A percentile compares a stretch with the other conserved stretches of the same genome.
Evolutionary conservation across 2,329 filamentous ascomycete genomes (phyloP).

Genomic region (Fusarium sp.): DNA sequence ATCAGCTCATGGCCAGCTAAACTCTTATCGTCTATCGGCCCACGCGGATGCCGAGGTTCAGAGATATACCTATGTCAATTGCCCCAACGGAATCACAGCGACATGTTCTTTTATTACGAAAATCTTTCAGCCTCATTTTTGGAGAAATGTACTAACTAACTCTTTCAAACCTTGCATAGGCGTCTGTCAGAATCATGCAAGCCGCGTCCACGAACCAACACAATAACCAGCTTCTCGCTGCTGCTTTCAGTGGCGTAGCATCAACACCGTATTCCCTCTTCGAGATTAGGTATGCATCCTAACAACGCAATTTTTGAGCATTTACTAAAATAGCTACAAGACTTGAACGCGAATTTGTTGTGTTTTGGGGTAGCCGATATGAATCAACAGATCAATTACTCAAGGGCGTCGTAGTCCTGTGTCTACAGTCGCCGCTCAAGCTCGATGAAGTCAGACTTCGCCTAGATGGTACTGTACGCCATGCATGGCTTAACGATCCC

Average conservation of each 20-base stretch:
- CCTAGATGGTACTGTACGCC: constrained; percentile 72
- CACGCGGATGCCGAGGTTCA: constrained; percentile 20
- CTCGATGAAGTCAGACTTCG: constrained; percentile 77
- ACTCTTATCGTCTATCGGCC: neutral
- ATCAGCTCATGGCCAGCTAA: constrained; percentile 9
- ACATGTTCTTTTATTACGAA: neutral
- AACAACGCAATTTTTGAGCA: no score
- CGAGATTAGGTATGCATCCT: constrained; percentile 60
- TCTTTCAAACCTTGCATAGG: no score
- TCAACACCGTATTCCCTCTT: constrained; percentile 45
- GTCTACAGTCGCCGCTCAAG: constrained; percentile 71
- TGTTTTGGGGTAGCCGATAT: constrained; percentile 76
- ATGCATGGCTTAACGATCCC: constrained; percentile 63
- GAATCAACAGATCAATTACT: constrained; percentile 79
- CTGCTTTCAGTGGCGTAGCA: neutral
- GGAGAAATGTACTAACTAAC: neutral
- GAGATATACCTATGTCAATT: neutral
- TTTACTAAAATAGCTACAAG: neutral
- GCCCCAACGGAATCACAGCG: neutral
- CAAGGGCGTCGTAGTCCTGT: constrained; percentile 77
- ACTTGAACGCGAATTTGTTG: constrained; percentile 79
- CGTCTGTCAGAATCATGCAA: constrained; percentile 4
- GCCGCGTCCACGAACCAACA: neutral
- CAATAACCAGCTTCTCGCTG: neutral
- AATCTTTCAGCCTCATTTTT: neutral